Base-by-base conservation (phyloP, 306 rosid genomes). In the Inga laurina region DNA sequence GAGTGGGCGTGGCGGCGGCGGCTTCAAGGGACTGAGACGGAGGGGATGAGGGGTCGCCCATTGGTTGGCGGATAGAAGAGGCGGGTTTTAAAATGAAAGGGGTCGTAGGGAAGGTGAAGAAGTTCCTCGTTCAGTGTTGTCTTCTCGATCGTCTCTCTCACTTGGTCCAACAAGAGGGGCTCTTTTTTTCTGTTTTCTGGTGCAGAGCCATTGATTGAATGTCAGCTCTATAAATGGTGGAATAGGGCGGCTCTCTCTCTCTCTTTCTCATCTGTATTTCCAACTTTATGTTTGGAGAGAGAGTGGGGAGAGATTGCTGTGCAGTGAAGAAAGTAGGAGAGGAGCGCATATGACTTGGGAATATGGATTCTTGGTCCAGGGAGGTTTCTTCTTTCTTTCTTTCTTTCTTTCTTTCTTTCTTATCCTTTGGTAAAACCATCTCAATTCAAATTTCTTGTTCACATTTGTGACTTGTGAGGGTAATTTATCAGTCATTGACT, bases 61-160 rank as follows among this genome's bases (percentile, higher is more conserved):
- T 93, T 85, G 83, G 83, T 59, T 59, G 34, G 66, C 2, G 66
- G 66, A 10, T 22, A 22, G 15, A 59, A 15, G 34, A 9, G 69
- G 69, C 4, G 35, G 35, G 16, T 10, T 59, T 61, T 61, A 61
- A 61, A 16, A 52, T 52, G 2, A 4, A 14, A 51, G 7, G 21
- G 57, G 57, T 51, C 21, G 30, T n/a, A 57, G 64, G 64, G 9
- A 61, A 82, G 88, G 85, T 57, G 75, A 84, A 88, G 87, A 80
- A 44, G 19, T 11, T 3, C 93, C 94, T 93, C 93, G 97, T 91
- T 91, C 91, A 91, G 94, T 84, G 98, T 86, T 84, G 79, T 77
- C n/a, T 57, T 90, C 88, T 84, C 79, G 48, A 86, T 49, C 7
- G 52, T 18, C 22, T 52, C 59, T 16, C 22, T 49, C 52, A 11